Evolutionary conservation across 2,329 filamentous ascomycete genomes (phyloP), one percentile per base, ranked within the genome.

Genomic region (Fusarium transvaalense): DNA sequence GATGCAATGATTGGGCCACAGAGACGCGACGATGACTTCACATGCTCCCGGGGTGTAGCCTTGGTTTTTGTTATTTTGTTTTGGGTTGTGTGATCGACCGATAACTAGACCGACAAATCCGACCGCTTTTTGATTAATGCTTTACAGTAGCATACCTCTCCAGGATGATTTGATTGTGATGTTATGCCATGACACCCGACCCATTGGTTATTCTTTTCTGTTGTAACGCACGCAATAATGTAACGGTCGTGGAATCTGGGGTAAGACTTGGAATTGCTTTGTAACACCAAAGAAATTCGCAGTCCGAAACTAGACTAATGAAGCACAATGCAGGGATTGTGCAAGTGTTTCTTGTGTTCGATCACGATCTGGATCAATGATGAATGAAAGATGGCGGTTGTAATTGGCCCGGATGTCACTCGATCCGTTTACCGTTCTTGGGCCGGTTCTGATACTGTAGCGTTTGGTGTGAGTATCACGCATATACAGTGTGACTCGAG

Each of bases 11-110:
- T 74, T 74, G 71, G 70, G 35, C 56, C 42, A 58, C 31, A n/a
- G 47, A 60, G 61, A 53, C 64, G 65, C 67, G 66, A 57, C 62
- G 42, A 74, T 75, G 73, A 75, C 73, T 74, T 75, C 73, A 75
- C 70, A 52, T 53, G 60, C 31, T 60, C 47, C 46, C 34, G 52
- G 47, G 54, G 37, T 56, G 57, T 59, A 45, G 42, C 57, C 63
- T 62, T 67, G 56, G 29, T 50, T 50, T 55, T 45, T 17, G 32
- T 42, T 25, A 37, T 51, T 38, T 61, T 61, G 57, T 62, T 62
- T 62, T 43, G 57, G 57, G 56, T 38, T 62, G 35, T 58, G 48
- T 61, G 63, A 54, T 60, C 47, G 42, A 35, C 51, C 23, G 32
- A 50, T 50, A 27, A 25, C 23, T 42, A 17, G 47, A 38, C 31